Base-by-base conservation (phyloP, 164 flowering plant species). In the Vitis riparia region DNA sequence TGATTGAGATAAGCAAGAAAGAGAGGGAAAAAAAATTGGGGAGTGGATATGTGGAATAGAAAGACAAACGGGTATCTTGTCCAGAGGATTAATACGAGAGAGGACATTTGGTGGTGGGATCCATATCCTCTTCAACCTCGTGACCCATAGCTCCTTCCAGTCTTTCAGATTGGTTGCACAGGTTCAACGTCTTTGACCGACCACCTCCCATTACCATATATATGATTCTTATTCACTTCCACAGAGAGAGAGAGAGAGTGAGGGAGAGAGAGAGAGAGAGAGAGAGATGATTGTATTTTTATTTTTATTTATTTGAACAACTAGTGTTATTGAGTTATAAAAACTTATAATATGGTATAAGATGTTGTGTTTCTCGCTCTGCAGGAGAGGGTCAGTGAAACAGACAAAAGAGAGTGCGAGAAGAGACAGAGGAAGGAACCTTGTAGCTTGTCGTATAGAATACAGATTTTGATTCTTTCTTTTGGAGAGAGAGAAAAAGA, bases 371-470 rank as follows among this genome's bases (percentile, higher is more conserved):
- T 78, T 67, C 71, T 83, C 71, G 67, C 71, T 58, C 69, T 73
- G 77, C 67, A 67, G 69, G 61, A 51, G 67, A 51, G 58, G 63
- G 71, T 37, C 78, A 81, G 72, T 62, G 79, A 77, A 81, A 71
- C 68, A 78, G 91, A 87, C 93, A 88, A 86, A 84, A 76, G 84
- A 84, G 90, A 83, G 90, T 69, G 82, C 64, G 62, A 79, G 83
- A 85, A 83, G 83, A 82, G 89, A 86, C 88, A 82, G 82, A 82
- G 70, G 85, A 81, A 79, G 82, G 86, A 88, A 85, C 83, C 84
- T 83, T 82, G 90, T 81, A 78, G 77, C 73, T 80, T 82, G 84
- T 81, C 77, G 71, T 74, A 68, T 76, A 66, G 68, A 71, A 68
- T 76, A 77, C 73, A 68, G 68, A 69, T 70, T 77, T 71, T 78